Evolutionary conservation across 805 yeast species (phyloP), one percentile per base, ranked within the genome.

Genomic region (Yarrowia sp.): DNA sequence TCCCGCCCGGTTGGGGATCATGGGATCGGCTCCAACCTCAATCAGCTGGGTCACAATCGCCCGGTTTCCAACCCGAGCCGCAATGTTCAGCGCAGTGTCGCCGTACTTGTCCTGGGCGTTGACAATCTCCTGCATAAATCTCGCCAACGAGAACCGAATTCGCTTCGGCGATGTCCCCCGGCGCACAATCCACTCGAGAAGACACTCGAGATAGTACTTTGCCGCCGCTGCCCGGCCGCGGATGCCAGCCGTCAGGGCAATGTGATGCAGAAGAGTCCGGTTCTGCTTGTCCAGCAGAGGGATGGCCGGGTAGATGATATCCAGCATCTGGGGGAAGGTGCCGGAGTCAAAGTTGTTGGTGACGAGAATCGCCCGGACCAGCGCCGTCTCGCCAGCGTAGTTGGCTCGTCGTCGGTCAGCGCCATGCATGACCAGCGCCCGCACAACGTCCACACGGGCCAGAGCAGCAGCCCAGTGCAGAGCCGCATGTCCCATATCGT

Each of bases 391-490:
- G 17, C 98, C 98, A 40, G 83, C 83, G 68, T 83, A 83, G 75
- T 93, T 96, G 48, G 95, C 83, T 41, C 92, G 77, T 9, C 85
- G 81, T 41, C 93, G 81, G 67, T 83, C 82, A 0, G 96, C 86
- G 14, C 90, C 89, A 48, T 82, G 79, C 41, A 82, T 78, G 32
- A 95, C 87, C 16, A 90, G 80, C 41, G 86, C 86, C 48, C 79
- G 83, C 3, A 91, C 93, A 61, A 92, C 80, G 2, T 85, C 78
- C 1, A 87, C 76, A 66, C 90, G 85, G 0, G 96, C 98, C 74
- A 95, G 81, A 0, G 98, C 90, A 16, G 98, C 86, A 3, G 98
- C 96, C 96, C 98, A 90, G 75, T 95, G 99, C 65, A 95, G 80
- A 0, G 97, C 91, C 0, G 97, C 88, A 72, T 95, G 95, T 0